These are phyloP conservation scores for Inosperma sp. DNA, from an alignment of 768 basidiomycete species.

Conservation along the genomic window DNA sequence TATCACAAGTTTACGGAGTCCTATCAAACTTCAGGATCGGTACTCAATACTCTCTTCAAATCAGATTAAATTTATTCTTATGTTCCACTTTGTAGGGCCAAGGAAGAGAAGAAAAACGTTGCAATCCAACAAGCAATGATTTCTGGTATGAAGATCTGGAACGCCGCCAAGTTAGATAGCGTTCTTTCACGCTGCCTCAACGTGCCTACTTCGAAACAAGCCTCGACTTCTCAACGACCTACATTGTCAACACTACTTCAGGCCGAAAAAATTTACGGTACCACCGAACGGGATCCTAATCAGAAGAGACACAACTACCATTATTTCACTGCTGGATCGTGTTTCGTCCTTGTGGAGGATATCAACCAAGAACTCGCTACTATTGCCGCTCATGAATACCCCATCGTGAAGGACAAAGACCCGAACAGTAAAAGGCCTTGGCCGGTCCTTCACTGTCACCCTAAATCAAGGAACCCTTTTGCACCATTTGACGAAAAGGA, in stretches of 20 bases:
- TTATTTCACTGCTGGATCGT: conserved; percentile 74
- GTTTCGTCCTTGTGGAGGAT: conserved; percentile 91
- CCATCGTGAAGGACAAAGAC: conserved; percentile 47
- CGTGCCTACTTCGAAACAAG: conserved; percentile 24
- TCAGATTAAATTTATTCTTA: neutral
- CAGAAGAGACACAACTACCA: conserved; percentile 83
- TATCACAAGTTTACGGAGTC: conserved; percentile 47
- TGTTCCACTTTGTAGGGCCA: conserved; percentile 1
- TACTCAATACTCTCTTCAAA: conserved; percentile 27
- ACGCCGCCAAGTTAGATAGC: conserved; percentile 60
- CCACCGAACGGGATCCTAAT: conserved; percentile 86
- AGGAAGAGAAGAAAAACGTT: conserved; percentile 43
- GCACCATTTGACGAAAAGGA: conserved; percentile 72
- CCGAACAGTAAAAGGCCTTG: conserved; percentile 57
- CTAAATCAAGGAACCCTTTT: conserved; percentile 69
- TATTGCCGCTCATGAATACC: conserved; percentile 80
- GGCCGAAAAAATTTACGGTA: conserved; percentile 82
- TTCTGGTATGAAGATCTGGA: conserved; percentile 88
- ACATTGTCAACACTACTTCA: conserved; percentile 62
- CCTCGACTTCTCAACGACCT: conserved; percentile 34
- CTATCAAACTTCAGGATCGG: conserved; percentile 58
- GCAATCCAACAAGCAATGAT: conserved; percentile 51
- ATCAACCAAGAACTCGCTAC: conserved; percentile 79
- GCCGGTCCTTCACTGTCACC: conserved; percentile 82
- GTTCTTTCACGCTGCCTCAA: conserved; percentile 64